Evolutionary conservation across 1,284 basidiomycete species (phyloP), one percentile per base, ranked within the genome.

Genomic region (Macrocybe sp.): DNA sequence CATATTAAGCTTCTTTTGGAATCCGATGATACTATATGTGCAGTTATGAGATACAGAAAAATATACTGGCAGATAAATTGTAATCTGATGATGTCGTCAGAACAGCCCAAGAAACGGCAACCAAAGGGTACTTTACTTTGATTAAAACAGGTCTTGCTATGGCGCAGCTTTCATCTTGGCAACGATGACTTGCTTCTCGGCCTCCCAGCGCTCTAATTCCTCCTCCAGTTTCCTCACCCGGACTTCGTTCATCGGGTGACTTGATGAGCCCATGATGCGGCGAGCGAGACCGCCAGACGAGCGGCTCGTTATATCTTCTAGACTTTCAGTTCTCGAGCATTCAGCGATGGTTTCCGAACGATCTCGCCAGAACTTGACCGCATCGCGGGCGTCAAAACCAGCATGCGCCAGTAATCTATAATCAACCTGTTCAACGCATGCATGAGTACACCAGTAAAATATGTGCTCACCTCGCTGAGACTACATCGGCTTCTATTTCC

Each of bases 401-500:
- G 92, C 88, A 61, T 92, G 79, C 0, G 92, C 89, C 11, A 96
- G 77, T n/a, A 94, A 68, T 52, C 90, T 88, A 48, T 28, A 47
- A 46, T n/a, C 46, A 44, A 32, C 22, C 12, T 7, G 31, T 9
- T 42, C 9, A 33, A 42, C 7, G 12, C 22, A 30, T 10, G 31
- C 7, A 12, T 32, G 41, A 31, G 4, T 6, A 42, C 5, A 33
- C 11, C 11, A 32, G 32, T 28, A 40, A 43, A 45, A 43, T 16
- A 42, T 73, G 22, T 73, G 22, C 22, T 50, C 47, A 88, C 87
- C 89, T 72, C 7, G 85, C 76, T 8, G 89, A 92, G 14, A 92
- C 89, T n/a, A 92, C 68, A 63, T 95, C 92, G 1, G 92, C 92
- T 63, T 95, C 92, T 34, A 88, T 79, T 64, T 93, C 92, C 61